Percentiles rank a stretch among this genome's conserved stretches.
phyloP scores from a whole-genome alignment of 306 rosid genomes.

The Casuarina cunninghamiana region DNA sequence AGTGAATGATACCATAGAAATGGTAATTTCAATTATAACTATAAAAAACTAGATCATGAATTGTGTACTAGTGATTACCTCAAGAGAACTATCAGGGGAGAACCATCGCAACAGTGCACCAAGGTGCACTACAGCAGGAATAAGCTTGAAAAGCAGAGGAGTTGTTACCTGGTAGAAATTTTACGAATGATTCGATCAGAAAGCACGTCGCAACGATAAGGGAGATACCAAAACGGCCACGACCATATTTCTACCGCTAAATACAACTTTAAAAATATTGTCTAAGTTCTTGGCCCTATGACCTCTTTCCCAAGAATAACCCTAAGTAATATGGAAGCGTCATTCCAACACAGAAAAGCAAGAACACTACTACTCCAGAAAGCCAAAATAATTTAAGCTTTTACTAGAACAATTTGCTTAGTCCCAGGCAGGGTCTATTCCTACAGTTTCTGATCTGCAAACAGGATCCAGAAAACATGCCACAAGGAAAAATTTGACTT shows the following conservation, averaged over 20 bases:
- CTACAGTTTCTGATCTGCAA: not conserved
- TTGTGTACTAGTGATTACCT: conserved; percentile 44
- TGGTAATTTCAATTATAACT: not conserved
- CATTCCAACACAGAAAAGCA: conserved; percentile 4
- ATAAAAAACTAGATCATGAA: not conserved
- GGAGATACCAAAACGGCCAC: not conserved
- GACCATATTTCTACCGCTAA: not conserved
- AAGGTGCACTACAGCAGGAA: conserved; percentile 92
- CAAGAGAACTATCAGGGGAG: conserved; percentile 68
- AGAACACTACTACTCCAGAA: too few species aligned
- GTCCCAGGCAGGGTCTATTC: not conserved
- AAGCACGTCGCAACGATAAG: not conserved
- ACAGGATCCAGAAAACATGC: not conserved
- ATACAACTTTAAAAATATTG: not conserved
- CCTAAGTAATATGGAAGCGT: conserved; percentile 2
- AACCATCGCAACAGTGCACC: conserved; percentile 95
- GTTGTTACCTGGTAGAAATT: conserved; percentile 73
- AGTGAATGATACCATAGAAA: not conserved
- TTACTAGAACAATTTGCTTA: not conserved
- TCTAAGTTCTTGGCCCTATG: not conserved
- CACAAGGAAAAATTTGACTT: not conserved
- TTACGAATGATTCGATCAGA: not conserved
- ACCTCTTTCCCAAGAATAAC: not conserved
- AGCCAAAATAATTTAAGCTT: not conserved
- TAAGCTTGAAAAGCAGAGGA: conserved; percentile 91